Base-by-base conservation (phyloP, 257 asterid genomes). In the Plantago major region DNA sequence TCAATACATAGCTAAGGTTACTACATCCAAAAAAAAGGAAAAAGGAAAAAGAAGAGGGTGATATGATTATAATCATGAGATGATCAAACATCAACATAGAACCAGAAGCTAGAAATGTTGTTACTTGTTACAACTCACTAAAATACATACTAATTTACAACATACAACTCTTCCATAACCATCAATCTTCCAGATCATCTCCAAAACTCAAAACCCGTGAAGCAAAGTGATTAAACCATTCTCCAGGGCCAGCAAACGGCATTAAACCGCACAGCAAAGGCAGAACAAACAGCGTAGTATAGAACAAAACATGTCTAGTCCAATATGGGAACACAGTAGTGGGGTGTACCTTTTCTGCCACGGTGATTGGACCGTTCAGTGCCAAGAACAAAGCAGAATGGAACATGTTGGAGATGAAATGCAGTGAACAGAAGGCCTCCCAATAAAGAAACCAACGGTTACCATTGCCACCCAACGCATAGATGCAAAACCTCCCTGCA, bases 391-490 rank as follows among this genome's bases (percentile, higher is more conserved):
- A 46, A 3, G 74, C 50, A 2, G 97, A 74, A 69, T 71, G 72
- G 76, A 76, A 86, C 5, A 66, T 37, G 46, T 80, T 84, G 13
- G 89, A 73, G 59, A 88, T 62, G 71, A 89, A 86, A 77, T 92
- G 97, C 49, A 86, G 42, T 54, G 67, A 50, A 73, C 97, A 88
- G 12, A 86, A 60, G 19, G 60, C 66, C 67, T 83, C 95, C 99
- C 97, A 92, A 22, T 66, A 82, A 3, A 72, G 7, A 44, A 86
- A 72, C 98, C 98, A 92, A 60, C 62, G 68, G 45, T 63, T 56
- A 63, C 97, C 97, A 0, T 82, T 80, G 38, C 99, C 96, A 11
- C 97, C 99, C 63, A 92, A 67, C 2, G 96, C 79, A 76, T 86
- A 87, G 40, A 92, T 72, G 81, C 96, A 89, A 47, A 84, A 77